A percentile compares a stretch with the other conserved stretches of the same genome.
These are phyloP conservation scores for Penicillium bovifimosum DNA, from an alignment of 495 filamentous ascomycete genomes.

Conservation along the genomic window DNA sequence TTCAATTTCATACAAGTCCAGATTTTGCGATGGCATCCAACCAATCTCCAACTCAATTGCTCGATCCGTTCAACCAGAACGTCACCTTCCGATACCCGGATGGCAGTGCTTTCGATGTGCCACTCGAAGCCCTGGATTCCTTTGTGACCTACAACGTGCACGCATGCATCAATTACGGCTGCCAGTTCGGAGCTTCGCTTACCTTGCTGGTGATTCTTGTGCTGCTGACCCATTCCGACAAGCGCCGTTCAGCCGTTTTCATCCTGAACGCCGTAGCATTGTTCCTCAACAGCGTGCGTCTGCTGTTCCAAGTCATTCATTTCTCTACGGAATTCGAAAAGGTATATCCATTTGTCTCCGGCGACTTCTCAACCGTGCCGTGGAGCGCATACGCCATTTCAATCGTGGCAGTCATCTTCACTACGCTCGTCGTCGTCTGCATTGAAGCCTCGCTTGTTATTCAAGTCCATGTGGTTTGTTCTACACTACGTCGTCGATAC, in stretches of 20 bases:
- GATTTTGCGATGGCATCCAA: neutral
- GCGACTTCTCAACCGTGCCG: constrained; percentile 51
- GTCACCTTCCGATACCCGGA: constrained; percentile 48
- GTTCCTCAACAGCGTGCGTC: constrained; percentile 54
- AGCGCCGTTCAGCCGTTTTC: constrained; percentile 57
- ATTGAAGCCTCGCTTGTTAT: constrained; percentile 63
- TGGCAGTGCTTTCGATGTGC: constrained; percentile 48
- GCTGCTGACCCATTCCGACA: constrained; percentile 56
- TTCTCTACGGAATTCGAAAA: constrained; percentile 53
- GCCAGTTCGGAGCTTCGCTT: constrained; percentile 68
- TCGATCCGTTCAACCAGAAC: constrained; percentile 56
- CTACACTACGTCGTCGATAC: constrained; percentile 39
- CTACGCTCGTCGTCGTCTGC: constrained; percentile 52
- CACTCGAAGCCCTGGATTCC: constrained; percentile 43
- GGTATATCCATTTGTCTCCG: constrained; percentile 53
- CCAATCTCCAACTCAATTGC: constrained; percentile 16
- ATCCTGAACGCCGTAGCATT: constrained; percentile 58
- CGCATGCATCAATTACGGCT: constrained; percentile 61
- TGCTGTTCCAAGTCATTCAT: constrained; percentile 52
- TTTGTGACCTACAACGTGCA: constrained; percentile 47
- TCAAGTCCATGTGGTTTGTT: constrained; percentile 64
- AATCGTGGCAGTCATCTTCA: constrained; percentile 48
- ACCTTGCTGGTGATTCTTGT: constrained; percentile 61
- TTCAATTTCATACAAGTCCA: neutral
- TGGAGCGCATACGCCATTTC: constrained; percentile 43